Base-by-base conservation (phyloP, 192 early-diverging fungal species). In the Coemansia sp. region DNA sequence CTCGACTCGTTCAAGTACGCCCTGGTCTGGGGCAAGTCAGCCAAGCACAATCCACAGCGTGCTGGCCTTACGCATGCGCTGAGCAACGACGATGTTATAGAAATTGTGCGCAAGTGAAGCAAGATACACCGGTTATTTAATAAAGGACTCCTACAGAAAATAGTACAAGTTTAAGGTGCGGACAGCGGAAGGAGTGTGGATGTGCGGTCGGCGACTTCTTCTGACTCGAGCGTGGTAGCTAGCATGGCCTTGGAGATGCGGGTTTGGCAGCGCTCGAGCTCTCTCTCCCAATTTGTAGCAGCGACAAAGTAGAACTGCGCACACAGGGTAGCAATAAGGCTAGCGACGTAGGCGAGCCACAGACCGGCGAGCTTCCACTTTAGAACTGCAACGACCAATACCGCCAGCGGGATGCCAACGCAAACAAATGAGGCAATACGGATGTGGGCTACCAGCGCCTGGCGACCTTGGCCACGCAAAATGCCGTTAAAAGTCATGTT, bases 31-130 rank as follows among this genome's bases (percentile, higher is more conserved):
- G 94, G 95, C 33, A 89, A 86, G 46, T 97, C 95, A 16, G 89
- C 97, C 62, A 99, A 99, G 74, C 96, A 99, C 83, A 95, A 90
- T 72, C 97, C 97, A 32, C 97, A 99, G 78, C 89, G 94, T 66
- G 97, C 95, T 3, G 96, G 96, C 6, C 74, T 96, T 21, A 72
- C 77, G 9, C 95, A 97, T 67, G 64, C 90, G 52, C 86, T 95
- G 35, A 88, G 96, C 52, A 93, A 97, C 80, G 96, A 97, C 69
- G 97, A 99, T 82, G 96, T 99, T 30, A 90, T 99, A 39, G 88
- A 92, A 73, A 87, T 92, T 62, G 90, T 91, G 17, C 91, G 86
- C 76, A 91, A 89, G 75, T 84, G 30, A 66, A 53, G 2, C 19
- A 49, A 21, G 26, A 7, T 21, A 49, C 19, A 49, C 23, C n/a